Evolutionary conservation across 768 basidiomycete genomes (phyloP), one percentile per base, ranked within the genome.

Genomic region (Boletus sensibilis): DNA sequence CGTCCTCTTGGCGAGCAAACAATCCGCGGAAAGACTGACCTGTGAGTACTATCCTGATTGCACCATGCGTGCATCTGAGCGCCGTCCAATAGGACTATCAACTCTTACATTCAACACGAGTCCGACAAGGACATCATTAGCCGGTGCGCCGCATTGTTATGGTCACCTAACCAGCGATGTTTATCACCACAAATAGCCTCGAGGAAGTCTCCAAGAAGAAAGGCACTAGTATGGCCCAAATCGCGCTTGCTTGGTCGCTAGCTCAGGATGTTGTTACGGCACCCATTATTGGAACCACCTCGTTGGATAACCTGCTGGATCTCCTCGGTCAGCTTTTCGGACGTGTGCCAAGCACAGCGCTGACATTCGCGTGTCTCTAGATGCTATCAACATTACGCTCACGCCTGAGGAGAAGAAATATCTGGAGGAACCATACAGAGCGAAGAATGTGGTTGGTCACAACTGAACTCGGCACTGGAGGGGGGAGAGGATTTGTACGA

Each of bases 371-470:
- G 31, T 20, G 10, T 31, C 12, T 37, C 16, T 21, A 57, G 56
- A n/a, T 35, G 46, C 40, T 20, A 42, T 57, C 45, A 41, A 48
- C 23, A 57, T 57, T 29, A 34, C 56, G 13, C 55, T 57, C 13
- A 57, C 56, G 10, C 18, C 56, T 10, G 56, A 57, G 34, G 55
- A 57, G 56, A 35, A 35, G 55, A 57, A 41, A 37, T 57, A 57
- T 33, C 13, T 57, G 21, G 56, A 57, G 25, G 56, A 56, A 48
- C 55, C 56, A n/a, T 57, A 57, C 45, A 41, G 34, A 27, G 20
- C 56, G 5, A 49, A 74, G 54, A 58, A 56, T 1, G 69, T 83
- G 16, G 62, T 79, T n/a, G 82, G 84, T 12, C 80, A 82, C 64
- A 42, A 41, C 16, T 76, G 59, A 72, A 38, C 18, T 27, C 18